Percentiles rank a stretch among this genome's conserved stretches.
These are phyloP conservation scores for Termitomyces sp. DNA, from an alignment of 768 basidiomycete species.

Conservation along the genomic window DNA sequence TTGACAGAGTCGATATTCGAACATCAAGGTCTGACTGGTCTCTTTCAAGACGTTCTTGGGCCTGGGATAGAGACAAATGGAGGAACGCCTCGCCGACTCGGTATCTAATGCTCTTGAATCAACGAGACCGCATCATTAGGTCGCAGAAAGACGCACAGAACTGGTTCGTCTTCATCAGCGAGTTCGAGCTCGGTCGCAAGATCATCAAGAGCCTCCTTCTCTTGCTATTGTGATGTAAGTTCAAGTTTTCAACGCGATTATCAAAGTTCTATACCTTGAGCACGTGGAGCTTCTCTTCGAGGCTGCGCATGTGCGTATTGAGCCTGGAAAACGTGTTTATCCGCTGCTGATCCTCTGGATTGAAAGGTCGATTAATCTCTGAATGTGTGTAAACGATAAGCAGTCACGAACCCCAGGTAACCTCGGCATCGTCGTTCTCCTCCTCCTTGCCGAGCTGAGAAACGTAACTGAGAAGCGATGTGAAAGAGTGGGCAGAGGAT, in stretches of 20 bases:
- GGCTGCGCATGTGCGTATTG: slow-evolving; percentile 67
- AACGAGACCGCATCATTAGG: not conserved
- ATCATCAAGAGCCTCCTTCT: slow-evolving; percentile 93
- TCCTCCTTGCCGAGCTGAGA: slow-evolving; percentile 68
- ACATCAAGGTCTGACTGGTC: slow-evolving; percentile 58
- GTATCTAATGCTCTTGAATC: slow-evolving; percentile 49
- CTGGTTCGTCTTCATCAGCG: slow-evolving; percentile 74
- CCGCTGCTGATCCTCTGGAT: slow-evolving; percentile 77
- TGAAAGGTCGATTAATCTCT: not conserved
- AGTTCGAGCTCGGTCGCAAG: slow-evolving; percentile 84
- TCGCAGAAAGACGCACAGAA: slow-evolving; percentile 48
- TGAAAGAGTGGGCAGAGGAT: slow-evolving; percentile 11
- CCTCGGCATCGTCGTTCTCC: slow-evolving; percentile 71
- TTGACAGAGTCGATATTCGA: slow-evolving; percentile 45
- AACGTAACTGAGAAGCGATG: not conserved
- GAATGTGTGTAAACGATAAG: not conserved
- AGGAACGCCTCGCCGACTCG: slow-evolving; percentile 87
- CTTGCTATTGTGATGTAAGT: slow-evolving; percentile 53
- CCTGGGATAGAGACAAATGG: slow-evolving; percentile 64
- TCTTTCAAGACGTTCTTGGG: slow-evolving; percentile 63
- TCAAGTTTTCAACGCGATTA: not conserved
- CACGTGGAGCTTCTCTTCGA: slow-evolving; percentile 65
- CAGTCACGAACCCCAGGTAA: slow-evolving; percentile 67
- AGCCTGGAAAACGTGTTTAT: slow-evolving; percentile 92
- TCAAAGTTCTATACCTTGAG: slow-evolving; percentile 52